Conservation (phyloP, 208 protist species). For the Trichomonas tenax region DNA sequence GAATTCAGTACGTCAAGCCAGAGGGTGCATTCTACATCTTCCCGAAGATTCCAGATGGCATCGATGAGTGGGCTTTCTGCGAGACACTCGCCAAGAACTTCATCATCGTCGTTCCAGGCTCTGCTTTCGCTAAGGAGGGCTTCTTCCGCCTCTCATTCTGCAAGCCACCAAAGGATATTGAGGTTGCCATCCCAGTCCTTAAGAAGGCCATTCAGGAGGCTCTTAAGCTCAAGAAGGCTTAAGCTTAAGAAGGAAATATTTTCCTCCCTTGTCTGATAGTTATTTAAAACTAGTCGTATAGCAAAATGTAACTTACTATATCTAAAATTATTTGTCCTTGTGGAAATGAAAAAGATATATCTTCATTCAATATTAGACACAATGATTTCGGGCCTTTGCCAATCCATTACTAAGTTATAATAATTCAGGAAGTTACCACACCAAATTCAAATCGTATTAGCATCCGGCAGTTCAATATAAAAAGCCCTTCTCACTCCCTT, state of each 20-base stretch:
- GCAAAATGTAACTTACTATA: too few species aligned
- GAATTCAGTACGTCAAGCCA: background rate
- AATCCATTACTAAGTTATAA: too few species aligned
- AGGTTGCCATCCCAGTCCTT: background rate
- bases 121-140: background rate
- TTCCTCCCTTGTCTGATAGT: background rate
- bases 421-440: too few species aligned
- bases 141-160: background rate
- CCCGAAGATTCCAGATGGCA: background rate
- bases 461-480: too few species aligned
- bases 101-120: background rate
- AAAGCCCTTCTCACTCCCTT: too few species aligned
- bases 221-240: background rate
- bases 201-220: background rate
- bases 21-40: slow-evolving; percentile 9
- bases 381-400: too few species aligned
- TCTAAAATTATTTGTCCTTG: too few species aligned
- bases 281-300: background rate
- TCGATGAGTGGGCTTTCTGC: background rate
- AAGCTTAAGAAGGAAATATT: background rate
- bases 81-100: background rate
- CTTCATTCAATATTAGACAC: too few species aligned
- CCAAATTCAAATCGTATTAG: too few species aligned
- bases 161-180: background rate
- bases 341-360: too few species aligned